Conservation (phyloP, 129 eudicot species). For the Flaveria robusta region DNA sequence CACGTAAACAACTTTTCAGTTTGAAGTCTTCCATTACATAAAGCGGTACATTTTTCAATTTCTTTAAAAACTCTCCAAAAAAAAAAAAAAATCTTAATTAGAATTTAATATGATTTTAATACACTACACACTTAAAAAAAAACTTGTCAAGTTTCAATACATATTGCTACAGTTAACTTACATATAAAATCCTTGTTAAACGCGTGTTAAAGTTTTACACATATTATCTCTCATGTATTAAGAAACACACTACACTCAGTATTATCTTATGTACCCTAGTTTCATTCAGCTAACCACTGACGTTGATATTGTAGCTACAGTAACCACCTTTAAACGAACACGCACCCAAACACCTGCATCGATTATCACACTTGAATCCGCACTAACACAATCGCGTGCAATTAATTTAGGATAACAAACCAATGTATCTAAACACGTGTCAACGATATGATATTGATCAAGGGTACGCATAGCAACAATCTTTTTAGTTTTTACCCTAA, state of each 20-base stretch:
- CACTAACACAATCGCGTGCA: not conserved
- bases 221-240: not conserved
- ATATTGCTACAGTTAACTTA: not conserved
- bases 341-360: not conserved
- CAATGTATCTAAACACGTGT: not conserved
- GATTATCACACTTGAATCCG: not conserved
- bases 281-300: too few species aligned
- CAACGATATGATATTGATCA: not conserved
- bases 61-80: not conserved
- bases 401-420: not conserved
- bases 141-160: not conserved
- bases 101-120: not conserved
- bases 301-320: too few species aligned
- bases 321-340: too few species aligned
- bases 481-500: not conserved
- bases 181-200: not conserved
- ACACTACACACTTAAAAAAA: not conserved
- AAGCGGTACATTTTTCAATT: not conserved
- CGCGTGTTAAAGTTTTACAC: not conserved
- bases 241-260: not conserved
- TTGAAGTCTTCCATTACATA: not conserved
- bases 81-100: too few species aligned
- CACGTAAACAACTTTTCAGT: not conserved
- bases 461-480: slow-evolving; percentile 16
- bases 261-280: not conserved